These are phyloP conservation scores for Cladophialophora yegresii DNA, from an alignment of 2,329 filamentous ascomycete species.

Conservation along the genomic window DNA sequence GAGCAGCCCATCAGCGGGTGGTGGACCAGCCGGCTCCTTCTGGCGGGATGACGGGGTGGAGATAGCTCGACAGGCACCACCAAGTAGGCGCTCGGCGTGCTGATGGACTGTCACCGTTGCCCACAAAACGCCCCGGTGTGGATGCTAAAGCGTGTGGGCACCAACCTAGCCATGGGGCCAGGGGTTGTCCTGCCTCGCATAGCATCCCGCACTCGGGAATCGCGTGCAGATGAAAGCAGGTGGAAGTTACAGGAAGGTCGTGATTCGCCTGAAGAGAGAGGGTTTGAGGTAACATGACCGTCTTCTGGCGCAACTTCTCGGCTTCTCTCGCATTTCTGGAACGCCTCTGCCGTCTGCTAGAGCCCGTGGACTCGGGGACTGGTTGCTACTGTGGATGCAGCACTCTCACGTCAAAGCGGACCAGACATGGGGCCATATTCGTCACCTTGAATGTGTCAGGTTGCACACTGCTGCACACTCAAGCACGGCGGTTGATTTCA, in stretches of 20 bases:
- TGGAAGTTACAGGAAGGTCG: constrained; percentile 15
- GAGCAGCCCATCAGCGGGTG: constrained; percentile 12
- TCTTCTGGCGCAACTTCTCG: neutral
- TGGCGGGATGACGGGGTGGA: constrained; percentile 16
- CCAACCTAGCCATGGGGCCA: constrained; percentile 12
- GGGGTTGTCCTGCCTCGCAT: neutral
- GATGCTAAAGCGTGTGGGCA: constrained; percentile 12
- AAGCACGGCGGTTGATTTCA: neutral
- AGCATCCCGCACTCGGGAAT: constrained; percentile 7
- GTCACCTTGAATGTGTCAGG: neutral
- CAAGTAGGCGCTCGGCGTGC: neutral
- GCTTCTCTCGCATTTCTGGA: neutral
- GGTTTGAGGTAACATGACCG: constrained; percentile 3
- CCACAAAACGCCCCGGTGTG: neutral
- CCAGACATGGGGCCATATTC: neutral
- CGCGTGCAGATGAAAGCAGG: constrained; percentile 3
- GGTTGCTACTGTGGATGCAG: neutral
- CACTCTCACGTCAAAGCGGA: neutral
- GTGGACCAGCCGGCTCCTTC: constrained; percentile 16
- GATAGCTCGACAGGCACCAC: neutral
- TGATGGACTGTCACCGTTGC: constrained; percentile 1
- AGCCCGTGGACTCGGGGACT: neutral
- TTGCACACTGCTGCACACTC: neutral
- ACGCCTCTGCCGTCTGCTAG: constrained; percentile 3
- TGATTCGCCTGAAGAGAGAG: constrained; percentile 6